These are phyloP conservation scores for Pythium plurisporium DNA, from an alignment of 352 stramenopile genomes.

Conservation along the genomic window DNA sequence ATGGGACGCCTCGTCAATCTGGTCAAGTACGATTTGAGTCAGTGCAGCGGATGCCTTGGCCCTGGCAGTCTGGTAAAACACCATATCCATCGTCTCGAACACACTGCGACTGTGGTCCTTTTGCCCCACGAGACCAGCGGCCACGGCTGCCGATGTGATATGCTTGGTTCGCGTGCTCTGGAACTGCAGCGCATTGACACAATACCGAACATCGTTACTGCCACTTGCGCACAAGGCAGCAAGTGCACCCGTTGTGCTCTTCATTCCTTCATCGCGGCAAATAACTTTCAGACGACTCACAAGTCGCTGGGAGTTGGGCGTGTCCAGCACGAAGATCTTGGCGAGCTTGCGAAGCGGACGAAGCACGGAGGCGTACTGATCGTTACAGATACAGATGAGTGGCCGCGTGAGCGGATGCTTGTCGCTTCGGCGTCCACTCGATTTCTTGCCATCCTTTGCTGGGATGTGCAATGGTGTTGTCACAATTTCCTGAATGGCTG, in stretches of 20 bases:
- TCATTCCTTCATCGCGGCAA: constrained; percentile 85
- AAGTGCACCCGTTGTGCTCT: constrained; percentile 62
- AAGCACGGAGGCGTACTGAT: constrained; percentile 95
- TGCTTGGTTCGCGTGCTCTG: constrained; percentile 54
- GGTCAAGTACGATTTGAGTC: constrained; percentile 23
- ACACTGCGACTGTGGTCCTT: constrained; percentile 58
- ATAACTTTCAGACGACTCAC: constrained; percentile 91
- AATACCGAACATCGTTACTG: constrained; percentile 93
- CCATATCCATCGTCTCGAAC: constrained; percentile 65
- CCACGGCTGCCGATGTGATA: constrained; percentile 23
- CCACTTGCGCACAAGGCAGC: constrained; percentile 51
- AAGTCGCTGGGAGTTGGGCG: constrained; percentile 83
- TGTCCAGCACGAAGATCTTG: constrained; percentile 91
- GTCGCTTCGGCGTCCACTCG: constrained; percentile 18
- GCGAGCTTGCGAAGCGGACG: constrained; percentile 92
- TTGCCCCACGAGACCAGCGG: constrained; percentile 38
- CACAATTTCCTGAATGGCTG: constrained; percentile 92
- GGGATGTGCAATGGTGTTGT: constrained; percentile 68
- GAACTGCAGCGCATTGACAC: constrained; percentile 96
- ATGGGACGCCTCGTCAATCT: constrained; percentile 65
- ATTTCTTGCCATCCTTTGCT: constrained; percentile 26
- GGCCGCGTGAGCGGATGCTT: constrained; percentile 87
- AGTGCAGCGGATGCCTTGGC: constrained; percentile 22
- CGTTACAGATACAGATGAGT: constrained; percentile 99
- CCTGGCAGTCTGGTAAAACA: constrained; percentile 66